Conservation (phyloP, 768 basidiomycete genomes). For the Termitomyces sp. region DNA sequence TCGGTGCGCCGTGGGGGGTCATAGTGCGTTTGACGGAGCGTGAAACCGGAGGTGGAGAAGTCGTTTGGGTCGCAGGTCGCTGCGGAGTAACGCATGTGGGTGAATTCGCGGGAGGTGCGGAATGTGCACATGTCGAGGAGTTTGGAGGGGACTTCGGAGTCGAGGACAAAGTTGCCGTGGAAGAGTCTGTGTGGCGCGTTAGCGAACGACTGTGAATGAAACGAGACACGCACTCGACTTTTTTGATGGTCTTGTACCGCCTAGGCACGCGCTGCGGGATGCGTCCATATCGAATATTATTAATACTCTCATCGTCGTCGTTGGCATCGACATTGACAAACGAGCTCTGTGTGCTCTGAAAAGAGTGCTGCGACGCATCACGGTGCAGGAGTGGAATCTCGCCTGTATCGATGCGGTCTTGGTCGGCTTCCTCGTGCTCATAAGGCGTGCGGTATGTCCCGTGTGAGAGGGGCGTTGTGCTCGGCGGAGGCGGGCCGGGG, state of each 20-base stretch:
- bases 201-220: too few species aligned
- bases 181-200: conserved; percentile 56
- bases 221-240: conserved; percentile 72
- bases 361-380: conserved; percentile 28
- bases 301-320: conserved; percentile 32
- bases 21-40: conserved; percentile 87
- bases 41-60: conserved; percentile 80
- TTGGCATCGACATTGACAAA: conserved; percentile 19
- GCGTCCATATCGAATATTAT: conserved; percentile 81
- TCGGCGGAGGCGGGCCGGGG: conserved; percentile 1
- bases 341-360: conserved; percentile 23
- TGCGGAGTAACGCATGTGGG: conserved; percentile 94
- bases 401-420: conserved; percentile 50
- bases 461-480: conserved; percentile 20
- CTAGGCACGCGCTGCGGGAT: conserved; percentile 90
- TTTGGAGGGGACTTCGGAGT: conserved; percentile 88
- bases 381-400: conserved; percentile 66
- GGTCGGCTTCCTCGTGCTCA: conserved; percentile 39
- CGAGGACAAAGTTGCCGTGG: conserved; percentile 92
- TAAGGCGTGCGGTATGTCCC: conserved; percentile 28
- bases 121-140: conserved; percentile 78
- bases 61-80: conserved; percentile 96
- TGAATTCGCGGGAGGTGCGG: conserved; percentile 85
- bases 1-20: conserved; percentile 90
- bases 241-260: conserved; percentile 92